Base-by-base conservation (phyloP, 805 yeast species). In the Candida nanaspora region DNA sequence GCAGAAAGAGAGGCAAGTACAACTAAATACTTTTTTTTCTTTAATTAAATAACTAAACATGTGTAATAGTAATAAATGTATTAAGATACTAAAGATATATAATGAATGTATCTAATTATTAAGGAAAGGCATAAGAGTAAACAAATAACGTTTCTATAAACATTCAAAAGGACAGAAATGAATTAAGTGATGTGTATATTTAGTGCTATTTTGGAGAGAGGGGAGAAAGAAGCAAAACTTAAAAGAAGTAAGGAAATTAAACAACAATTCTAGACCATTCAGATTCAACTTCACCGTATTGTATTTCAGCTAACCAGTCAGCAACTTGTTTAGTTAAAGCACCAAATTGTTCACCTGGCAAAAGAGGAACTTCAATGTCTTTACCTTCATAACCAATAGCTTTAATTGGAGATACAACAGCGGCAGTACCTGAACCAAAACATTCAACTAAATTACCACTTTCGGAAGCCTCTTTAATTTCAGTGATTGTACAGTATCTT, bases 371-470 rank as follows among this genome's bases (percentile, higher is more conserved):
- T 5, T 66, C 48, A 51, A 91, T 86, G 45, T 73, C 75, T 56
- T 79, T 62, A 39, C 82, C 94, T 44, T 74, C 70, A 79, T 80
- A 91, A 43, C 88, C 89, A 57, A 91, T 86, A 54, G 75, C 84
- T 64, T 83, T 80, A 58, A 91, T 87, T 52, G 98, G 98, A 29
- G 95, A 80, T 35, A 93, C 98, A 57, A 91, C 80, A 34, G 97
- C 98, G 45, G 98, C 98, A 42, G 98, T 91, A 56, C 98, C 98
- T 18, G 96, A 71, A 52, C 98, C 98, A 56, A 91, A 91, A 18
- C 96, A 95, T 72, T 93, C 98, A 8, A 89, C 76, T 53, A 91
- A 73, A 59, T 85, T 82, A 45, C 96, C 95, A 62, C 80, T 77
- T 38, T 65, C 69, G 36, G 96, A 83, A 52, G 78, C 78, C 54